Percentiles rank a stretch among this genome's conserved stretches.
Evolutionary conservation across 768 basidiomycete species (phyloP).

Genomic region (Pleurotus giganteus): DNA sequence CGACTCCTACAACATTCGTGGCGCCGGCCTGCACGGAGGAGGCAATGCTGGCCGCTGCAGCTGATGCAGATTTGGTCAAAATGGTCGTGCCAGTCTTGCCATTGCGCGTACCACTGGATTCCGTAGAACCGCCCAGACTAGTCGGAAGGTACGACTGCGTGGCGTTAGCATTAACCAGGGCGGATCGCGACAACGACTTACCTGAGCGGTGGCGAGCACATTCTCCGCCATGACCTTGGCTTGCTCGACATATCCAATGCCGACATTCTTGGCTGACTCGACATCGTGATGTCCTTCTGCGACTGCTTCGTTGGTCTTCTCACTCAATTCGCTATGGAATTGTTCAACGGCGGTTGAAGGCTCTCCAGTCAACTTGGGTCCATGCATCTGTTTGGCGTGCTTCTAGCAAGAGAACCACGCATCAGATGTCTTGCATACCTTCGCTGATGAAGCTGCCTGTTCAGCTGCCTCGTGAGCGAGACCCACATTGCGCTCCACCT

Average conservation of each 20-base stretch:
- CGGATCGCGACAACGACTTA: conserved; percentile 16
- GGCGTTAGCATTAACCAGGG: conserved; percentile 1
- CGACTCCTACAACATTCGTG: conserved; percentile 24
- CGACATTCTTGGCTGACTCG: conserved; percentile 40
- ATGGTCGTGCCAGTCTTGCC: neutral
- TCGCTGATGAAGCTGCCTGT: conserved; percentile 51
- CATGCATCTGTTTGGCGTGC: conserved; percentile 24
- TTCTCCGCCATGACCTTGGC: conserved; percentile 46
- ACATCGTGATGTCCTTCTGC: conserved; percentile 54
- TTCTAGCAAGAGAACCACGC: neutral
- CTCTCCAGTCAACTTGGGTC: conserved; percentile 25
- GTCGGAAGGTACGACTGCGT: conserved; percentile 19
- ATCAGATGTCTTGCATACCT: conserved; percentile 31
- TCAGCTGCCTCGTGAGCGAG: conserved; percentile 43
- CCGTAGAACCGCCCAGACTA: conserved; percentile 2
- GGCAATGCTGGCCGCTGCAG: conserved; percentile 19
- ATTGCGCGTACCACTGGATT: neutral
- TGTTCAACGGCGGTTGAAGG: conserved; percentile 31
- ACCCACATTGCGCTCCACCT: conserved; percentile 48
- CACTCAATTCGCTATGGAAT: conserved; percentile 30
- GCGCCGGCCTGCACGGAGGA: conserved; percentile 33
- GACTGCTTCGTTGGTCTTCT: conserved; percentile 52
- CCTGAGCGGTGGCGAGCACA: conserved; percentile 46
- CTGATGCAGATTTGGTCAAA: neutral
- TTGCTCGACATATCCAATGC: conserved; percentile 51